Conservation (phyloP, 306 rosid genomes). For the Castanopsis chinensis region DNA sequence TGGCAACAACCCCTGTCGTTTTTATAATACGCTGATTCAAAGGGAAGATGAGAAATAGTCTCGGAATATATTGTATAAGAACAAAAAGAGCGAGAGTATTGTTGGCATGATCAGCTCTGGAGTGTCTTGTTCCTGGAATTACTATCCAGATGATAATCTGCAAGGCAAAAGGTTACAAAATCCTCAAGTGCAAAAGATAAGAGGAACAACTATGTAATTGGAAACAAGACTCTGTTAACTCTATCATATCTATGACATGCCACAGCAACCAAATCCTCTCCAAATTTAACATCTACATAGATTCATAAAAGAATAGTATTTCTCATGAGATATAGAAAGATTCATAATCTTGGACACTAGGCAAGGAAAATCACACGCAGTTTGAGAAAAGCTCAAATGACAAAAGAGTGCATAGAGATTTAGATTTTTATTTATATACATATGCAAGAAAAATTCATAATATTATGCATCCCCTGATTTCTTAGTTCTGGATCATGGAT, state of each 20-base stretch:
- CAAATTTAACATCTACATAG: background rate
- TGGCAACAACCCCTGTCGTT: constrained; percentile 73
- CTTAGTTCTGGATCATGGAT: no score
- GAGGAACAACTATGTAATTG: background rate
- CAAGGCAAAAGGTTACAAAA: constrained; percentile 7
- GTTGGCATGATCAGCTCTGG: constrained; percentile 68
- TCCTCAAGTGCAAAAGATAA: background rate
- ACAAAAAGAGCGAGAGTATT: constrained; percentile 76
- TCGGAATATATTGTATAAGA: constrained; percentile 74
- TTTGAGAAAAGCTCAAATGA: no score
- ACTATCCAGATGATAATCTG: constrained; percentile 85
- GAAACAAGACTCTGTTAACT: background rate
- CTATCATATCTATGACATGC: background rate
- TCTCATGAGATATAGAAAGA: background rate
- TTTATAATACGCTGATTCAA: constrained; percentile 69
- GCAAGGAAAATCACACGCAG: background rate
- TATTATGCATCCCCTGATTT: no score
- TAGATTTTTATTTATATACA: no score
- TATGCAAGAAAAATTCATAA: no score
- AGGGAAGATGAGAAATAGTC: constrained; percentile 82
- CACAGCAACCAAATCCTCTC: background rate
- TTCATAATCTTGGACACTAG: background rate
- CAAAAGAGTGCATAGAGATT: no score
- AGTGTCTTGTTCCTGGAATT: constrained; percentile 49
- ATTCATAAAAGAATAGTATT: no score